phyloP scores from a whole-genome alignment of 441 rosid species.

The Flueggea neowawraea region DNA sequence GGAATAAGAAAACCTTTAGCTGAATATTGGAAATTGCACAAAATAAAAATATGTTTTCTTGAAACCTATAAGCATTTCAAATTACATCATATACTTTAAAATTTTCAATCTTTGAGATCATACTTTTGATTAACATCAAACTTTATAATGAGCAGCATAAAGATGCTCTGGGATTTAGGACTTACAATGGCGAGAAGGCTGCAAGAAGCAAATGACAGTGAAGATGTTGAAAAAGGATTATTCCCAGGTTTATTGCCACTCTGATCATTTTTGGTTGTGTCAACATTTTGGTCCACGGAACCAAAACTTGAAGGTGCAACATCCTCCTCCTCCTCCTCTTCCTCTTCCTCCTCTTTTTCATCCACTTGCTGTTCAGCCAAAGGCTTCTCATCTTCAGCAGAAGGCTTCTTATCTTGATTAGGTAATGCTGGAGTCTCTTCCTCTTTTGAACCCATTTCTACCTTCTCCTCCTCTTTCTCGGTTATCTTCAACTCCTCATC shows the following conservation, averaged over 20 bases:
- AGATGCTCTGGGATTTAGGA: conserved; percentile 5
- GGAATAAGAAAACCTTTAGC: no score
- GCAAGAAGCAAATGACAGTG: conserved; percentile 67
- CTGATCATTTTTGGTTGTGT: conserved; percentile 27
- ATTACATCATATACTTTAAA: no score
- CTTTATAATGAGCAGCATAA: neutral
- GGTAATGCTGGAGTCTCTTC: conserved; percentile 32
- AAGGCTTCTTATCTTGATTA: conserved; percentile 33
- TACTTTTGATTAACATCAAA: neutral
- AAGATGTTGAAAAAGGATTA: conserved; percentile 62
- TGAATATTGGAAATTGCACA: no score
- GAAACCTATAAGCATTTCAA: no score
- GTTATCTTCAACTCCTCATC: conserved; percentile 52
- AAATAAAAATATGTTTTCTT: no score
- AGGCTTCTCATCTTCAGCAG: conserved; percentile 27
- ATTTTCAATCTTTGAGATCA: no score
- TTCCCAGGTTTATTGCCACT: conserved; percentile 43
- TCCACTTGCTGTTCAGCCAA: conserved; percentile 30
- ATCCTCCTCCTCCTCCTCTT: conserved; percentile 10
- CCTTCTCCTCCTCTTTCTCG: conserved; percentile 62
- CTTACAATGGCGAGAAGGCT: conserved; percentile 70
- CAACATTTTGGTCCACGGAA: conserved; percentile 37
- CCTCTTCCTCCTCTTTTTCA: conserved; percentile 32
- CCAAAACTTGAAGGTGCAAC: conserved; percentile 77
- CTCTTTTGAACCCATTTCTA: conserved; percentile 38